Percentiles rank a stretch among this genome's conserved stretches.
These are phyloP conservation scores for Globisporangium rhizosaccharum DNA, from an alignment of 352 stramenopile genomes.

Conservation along the genomic window DNA sequence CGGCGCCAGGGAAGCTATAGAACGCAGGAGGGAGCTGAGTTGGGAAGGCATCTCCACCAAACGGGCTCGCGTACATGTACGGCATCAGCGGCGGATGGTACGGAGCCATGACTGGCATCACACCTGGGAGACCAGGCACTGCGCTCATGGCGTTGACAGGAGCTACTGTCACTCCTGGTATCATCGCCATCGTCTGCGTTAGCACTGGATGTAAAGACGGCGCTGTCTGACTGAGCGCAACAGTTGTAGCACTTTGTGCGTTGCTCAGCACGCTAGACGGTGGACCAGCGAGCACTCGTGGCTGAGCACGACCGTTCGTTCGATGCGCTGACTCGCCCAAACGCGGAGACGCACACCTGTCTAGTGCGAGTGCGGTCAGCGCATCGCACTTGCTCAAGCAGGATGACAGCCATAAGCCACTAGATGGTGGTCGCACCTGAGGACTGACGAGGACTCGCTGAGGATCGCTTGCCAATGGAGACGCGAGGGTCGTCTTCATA, in stretches of 20 bases:
- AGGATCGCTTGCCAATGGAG: too few species aligned
- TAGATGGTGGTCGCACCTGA: too few species aligned
- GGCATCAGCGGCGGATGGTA: not conserved
- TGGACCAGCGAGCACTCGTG: not conserved
- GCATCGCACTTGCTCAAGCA: slow-evolving; percentile 3
- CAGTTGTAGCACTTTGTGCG: too few species aligned
- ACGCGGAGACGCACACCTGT: not conserved
- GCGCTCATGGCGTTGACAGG: not conserved
- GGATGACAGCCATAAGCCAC: too few species aligned
- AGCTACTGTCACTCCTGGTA: not conserved
- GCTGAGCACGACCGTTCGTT: not conserved
- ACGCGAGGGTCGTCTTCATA: too few species aligned
- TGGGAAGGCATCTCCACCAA: not conserved
- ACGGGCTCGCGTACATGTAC: slow-evolving; percentile 2
- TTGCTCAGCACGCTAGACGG: not conserved
- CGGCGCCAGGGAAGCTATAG: not conserved
- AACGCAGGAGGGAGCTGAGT: not conserved
- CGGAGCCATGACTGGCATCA: slow-evolving; percentile 1
- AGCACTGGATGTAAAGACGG: not conserved
- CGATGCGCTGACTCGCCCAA: not conserved
- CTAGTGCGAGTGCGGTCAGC: not conserved
- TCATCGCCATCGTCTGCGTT: too few species aligned
- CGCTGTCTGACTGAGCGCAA: not conserved
- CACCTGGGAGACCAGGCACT: not conserved
- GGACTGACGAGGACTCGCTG: too few species aligned